Base-by-base conservation (phyloP, 306 rosid genomes). In the Lathyrus oleraceus region DNA sequence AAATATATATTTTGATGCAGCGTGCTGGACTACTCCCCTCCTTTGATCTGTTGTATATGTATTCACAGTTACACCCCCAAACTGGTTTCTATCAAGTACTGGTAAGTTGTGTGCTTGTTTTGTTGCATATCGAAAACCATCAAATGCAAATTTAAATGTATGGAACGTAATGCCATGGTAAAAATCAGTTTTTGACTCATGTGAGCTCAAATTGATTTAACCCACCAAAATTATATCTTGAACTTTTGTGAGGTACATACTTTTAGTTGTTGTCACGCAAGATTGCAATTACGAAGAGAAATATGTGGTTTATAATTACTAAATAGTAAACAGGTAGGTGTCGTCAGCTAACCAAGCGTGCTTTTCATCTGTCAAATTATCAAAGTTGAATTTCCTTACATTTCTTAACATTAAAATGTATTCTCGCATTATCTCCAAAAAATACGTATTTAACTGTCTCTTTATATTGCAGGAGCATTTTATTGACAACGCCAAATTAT, bases 11-110 rank as follows among this genome's bases (percentile, higher is more conserved):
- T 75, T 61, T 66, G 59, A 36, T 83, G 78, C 89, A 94, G 97
- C 81, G 84, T 59, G 98, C 98, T 75, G 95, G 98, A 61, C 75
- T 94, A 71, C 86, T 94, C 78, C 98, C 98, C 49, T 81, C 88
- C 36, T 90, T 74, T 63, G 98, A 94, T 45, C 89, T 88, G 77
- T 70, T 94, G 90, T 76, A 71, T 81, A 82, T 87, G 85, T 87
- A 90, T 73, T 94, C 95, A 48, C 86, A 84, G 49, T 67, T 83
- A 65, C 95, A 79, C 75, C 90, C 94, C 23, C 47, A 64, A 54
- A 25, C 28, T 71, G 82, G 95, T 78, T 77, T 94, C 77, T 62
- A 61, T 70, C 84, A 81, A 75, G 80, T 87, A 72, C 74, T 94
- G 88, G 98, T 94, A 80, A 53, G 85, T 77, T 78, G 17, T 57